phyloP scores from a whole-genome alignment of 2,329 filamentous ascomycete species.

The Trichoderma afroharzianum region DNA sequence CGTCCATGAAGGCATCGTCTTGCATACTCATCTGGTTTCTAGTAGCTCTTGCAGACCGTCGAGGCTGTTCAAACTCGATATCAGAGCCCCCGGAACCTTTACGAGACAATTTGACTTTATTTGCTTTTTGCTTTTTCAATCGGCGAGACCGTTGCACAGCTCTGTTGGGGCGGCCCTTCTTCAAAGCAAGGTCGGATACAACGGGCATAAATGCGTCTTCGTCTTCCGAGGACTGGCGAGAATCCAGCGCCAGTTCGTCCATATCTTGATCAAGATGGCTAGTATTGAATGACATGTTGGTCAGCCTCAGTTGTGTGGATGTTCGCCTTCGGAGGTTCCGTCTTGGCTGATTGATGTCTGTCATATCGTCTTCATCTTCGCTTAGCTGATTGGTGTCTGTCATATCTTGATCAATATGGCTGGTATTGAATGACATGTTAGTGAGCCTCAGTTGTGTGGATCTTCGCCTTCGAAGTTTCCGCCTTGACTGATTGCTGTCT shows the following conservation, averaged over 20 bases:
- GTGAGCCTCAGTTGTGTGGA: slow-evolving; percentile 26
- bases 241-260: slow-evolving; percentile 34
- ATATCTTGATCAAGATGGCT: slow-evolving; percentile 24
- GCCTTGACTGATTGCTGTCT: slow-evolving; percentile 2
- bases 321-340: slow-evolving; percentile 27
- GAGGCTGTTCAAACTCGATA: slow-evolving; percentile 52
- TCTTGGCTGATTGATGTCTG: not conserved
- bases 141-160: slow-evolving; percentile 24
- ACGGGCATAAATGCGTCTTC: slow-evolving; percentile 35
- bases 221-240: slow-evolving; percentile 27
- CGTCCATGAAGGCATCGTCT: slow-evolving; percentile 55
- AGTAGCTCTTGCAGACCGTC: slow-evolving; percentile 48
- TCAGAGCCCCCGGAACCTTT: slow-evolving; percentile 36
- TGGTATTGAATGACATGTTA: slow-evolving; percentile 26
- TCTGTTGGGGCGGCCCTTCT: slow-evolving; percentile 24
- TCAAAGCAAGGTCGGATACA: slow-evolving; percentile 34
- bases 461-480: slow-evolving; percentile 27
- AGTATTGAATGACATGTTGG: slow-evolving; percentile 26
- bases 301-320: slow-evolving; percentile 26
- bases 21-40: slow-evolving; percentile 43
- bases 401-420: slow-evolving; percentile 24
- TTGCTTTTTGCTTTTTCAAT: slow-evolving; percentile 19
- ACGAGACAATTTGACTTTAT: slow-evolving; percentile 10
- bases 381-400: too few relatives aligned
- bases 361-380: slow-evolving; percentile 19